phyloP scores from a whole-genome alignment of 192 early-diverging fungal species.

The Geranomyces variabilis region DNA sequence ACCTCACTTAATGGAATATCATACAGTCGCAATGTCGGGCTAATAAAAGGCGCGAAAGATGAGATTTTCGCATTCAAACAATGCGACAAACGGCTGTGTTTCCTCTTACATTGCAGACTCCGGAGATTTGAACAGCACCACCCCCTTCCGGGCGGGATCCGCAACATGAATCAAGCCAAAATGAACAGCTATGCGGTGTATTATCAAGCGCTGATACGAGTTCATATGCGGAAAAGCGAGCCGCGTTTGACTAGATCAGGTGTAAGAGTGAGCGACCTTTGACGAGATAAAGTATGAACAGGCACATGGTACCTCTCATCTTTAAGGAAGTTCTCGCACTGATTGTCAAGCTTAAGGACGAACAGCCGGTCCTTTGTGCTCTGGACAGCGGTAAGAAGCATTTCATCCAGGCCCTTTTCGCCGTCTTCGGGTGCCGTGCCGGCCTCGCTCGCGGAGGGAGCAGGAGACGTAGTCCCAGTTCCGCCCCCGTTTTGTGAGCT shows the following conservation, averaged over 20 bases:
- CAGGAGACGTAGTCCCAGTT: neutral
- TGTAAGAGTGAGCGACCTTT: neutral
- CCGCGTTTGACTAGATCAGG: constrained; percentile 47
- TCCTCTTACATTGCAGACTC: constrained; percentile 60
- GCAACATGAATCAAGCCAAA: constrained; percentile 66
- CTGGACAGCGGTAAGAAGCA: constrained; percentile 62
- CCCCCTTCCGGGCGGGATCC: constrained; percentile 54
- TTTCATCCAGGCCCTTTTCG: constrained; percentile 45
- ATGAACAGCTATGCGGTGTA: constrained; percentile 73
- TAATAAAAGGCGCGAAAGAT: neutral
- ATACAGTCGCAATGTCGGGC: constrained; percentile 2
- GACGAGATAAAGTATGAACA: neutral
- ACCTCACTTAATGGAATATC: constrained; percentile 20
- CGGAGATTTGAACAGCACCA: constrained; percentile 60
- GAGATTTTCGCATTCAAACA: no score
- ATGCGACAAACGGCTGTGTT: neutral
- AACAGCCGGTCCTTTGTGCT: constrained; percentile 70
- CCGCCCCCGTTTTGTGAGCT: neutral
- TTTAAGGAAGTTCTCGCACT: constrained; percentile 64
- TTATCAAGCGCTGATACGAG: constrained; percentile 73
- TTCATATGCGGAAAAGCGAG: constrained; percentile 71
- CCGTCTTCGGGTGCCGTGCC: neutral
- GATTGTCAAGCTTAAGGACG: constrained; percentile 68
- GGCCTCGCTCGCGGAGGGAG: neutral
- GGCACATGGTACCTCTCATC: constrained; percentile 50